These are phyloP conservation scores for Epichloe elymi DNA, from an alignment of 2,329 filamentous ascomycete species.

Conservation along the genomic window DNA sequence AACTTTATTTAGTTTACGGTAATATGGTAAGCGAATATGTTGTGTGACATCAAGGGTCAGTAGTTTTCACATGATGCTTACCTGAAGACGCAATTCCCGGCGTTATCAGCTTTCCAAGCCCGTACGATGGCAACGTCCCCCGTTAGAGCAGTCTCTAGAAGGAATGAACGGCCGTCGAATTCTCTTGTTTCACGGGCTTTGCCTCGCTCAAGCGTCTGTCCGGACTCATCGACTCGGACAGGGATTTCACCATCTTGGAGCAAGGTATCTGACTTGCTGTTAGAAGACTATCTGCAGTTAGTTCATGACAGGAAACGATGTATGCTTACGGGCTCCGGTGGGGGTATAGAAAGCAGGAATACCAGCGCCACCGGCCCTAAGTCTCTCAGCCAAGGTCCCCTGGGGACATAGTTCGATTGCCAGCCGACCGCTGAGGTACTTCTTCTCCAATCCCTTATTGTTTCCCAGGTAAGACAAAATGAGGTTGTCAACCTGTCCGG, in stretches of 20 bases:
- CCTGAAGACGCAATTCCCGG: constrained; percentile 70
- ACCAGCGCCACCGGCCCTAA: constrained; percentile 56
- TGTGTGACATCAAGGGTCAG: too few relatives aligned
- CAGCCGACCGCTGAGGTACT: constrained; percentile 62
- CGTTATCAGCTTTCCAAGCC: constrained; percentile 62
- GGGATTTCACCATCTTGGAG: constrained; percentile 58
- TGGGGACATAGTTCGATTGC: constrained; percentile 67
- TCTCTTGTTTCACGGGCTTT: constrained; percentile 55
- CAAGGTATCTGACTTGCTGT: constrained; percentile 36
- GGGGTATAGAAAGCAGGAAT: constrained; percentile 75
- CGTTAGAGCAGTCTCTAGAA: constrained; percentile 65
- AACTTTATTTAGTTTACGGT: too few relatives aligned
- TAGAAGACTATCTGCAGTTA: neutral
- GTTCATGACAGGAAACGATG: neutral
- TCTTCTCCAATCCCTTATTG: constrained; percentile 63
- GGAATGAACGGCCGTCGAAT: constrained; percentile 59
- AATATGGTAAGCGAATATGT: too few relatives aligned
- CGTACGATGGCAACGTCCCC: constrained; percentile 65
- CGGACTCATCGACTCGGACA: constrained; percentile 43
- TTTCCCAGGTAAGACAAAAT: constrained; percentile 65
- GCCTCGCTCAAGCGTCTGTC: constrained; percentile 50
- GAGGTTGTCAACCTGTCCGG: constrained; percentile 58
- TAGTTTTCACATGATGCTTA: constrained; percentile 14
- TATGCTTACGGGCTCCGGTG: constrained; percentile 49
- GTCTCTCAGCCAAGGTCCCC: constrained; percentile 59